phyloP scores from a whole-genome alignment of 73 alveolate species.

The Blepharisma japonicum region DNA sequence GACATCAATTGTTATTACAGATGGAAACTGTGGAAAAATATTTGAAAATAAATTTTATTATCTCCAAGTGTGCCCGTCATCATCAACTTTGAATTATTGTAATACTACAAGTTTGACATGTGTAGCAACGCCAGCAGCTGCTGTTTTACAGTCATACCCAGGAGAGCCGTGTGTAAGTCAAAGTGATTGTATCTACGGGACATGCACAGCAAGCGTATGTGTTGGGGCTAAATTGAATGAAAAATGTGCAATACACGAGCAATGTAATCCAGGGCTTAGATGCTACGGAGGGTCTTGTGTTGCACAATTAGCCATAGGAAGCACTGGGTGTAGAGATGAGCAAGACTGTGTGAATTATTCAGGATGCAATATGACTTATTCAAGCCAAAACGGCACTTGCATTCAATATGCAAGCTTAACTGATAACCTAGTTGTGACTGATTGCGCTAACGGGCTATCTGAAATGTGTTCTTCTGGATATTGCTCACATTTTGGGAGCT shows the following conservation, averaged over 20 bases:
- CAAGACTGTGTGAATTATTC: conserved; percentile 8
- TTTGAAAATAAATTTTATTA: neutral
- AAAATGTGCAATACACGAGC: neutral
- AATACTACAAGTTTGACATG: conserved; percentile 1
- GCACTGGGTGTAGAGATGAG: neutral
- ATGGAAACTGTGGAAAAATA: too few species aligned
- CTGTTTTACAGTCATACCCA: neutral
- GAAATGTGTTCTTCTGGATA: neutral
- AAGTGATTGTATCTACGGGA: neutral
- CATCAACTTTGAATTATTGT: neutral
- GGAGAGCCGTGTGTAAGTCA: conserved; percentile 4
- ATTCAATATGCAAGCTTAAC: neutral
- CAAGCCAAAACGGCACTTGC: conserved; percentile 17
- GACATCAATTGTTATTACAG: too few species aligned
- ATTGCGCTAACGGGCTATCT: neutral
- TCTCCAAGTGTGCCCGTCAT: neutral
- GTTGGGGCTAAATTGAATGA: neutral
- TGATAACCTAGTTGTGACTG: neutral
- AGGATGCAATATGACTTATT: neutral
- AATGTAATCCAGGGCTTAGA: conserved; percentile 18
- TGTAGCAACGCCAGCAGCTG: neutral
- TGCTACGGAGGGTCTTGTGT: neutral
- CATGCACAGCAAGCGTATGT: neutral
- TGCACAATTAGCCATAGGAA: neutral
- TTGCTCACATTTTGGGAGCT: neutral